phyloP scores from a whole-genome alignment of 352 stramenopile species.

The Globisporangium perplexum region DNA sequence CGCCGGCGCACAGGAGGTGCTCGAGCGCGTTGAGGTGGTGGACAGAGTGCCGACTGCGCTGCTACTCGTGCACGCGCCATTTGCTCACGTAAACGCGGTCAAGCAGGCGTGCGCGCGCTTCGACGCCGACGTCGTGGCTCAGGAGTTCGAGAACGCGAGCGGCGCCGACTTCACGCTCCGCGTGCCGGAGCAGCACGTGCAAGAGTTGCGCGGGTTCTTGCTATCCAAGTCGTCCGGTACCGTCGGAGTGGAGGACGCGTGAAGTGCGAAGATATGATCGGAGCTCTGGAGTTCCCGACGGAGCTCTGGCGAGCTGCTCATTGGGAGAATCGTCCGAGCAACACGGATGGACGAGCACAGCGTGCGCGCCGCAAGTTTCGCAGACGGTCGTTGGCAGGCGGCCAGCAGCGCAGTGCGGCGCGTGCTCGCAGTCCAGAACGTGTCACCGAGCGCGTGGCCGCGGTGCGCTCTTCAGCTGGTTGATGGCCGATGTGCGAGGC shows the following conservation, averaged over 20 bases:
- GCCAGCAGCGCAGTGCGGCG: too few species aligned
- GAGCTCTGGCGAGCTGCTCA: too few species aligned
- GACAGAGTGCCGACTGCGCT: conserved; percentile 39
- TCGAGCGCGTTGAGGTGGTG: conserved; percentile 47
- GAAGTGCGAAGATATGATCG: neutral
- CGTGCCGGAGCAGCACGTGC: conserved; percentile 23
- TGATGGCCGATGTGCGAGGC: neutral
- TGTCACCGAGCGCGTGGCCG: neutral
- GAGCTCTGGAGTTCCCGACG: too few species aligned
- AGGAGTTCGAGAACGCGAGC: conserved; percentile 24
- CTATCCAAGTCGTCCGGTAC: conserved; percentile 40
- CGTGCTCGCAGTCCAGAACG: conserved; percentile 4
- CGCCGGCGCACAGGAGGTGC: conserved; percentile 43
- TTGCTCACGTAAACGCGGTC: conserved; percentile 35
- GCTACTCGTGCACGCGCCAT: conserved; percentile 23
- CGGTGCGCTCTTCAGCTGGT: neutral
- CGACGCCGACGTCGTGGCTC: conserved; percentile 30
- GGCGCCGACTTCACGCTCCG: conserved; percentile 37
- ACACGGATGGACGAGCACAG: too few species aligned
- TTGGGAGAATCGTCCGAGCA: too few species aligned
- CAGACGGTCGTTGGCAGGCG: too few species aligned
- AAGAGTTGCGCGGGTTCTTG: conserved; percentile 32
- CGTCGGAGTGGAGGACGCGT: conserved; percentile 12
- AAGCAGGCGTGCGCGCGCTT: conserved; percentile 46
- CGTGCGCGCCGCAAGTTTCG: too few species aligned